Evolutionary conservation across 2,329 filamentous ascomycete species (phyloP), one percentile per base, ranked within the genome.

Genomic region (Capronia americana): DNA sequence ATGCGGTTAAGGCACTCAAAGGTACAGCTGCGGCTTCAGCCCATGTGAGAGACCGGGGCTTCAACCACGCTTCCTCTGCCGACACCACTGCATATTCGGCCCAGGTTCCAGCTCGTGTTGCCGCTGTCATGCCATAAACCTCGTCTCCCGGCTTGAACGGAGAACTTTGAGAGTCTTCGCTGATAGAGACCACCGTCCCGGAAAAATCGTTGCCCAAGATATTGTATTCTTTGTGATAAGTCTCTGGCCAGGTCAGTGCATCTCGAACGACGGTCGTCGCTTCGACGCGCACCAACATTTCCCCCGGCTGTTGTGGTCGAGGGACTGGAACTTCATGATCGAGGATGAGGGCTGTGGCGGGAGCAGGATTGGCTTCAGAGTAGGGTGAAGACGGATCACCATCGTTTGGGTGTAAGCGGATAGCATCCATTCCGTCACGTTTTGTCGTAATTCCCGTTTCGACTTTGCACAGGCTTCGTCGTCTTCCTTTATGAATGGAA

Each of bases 1-100:
- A 76, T 6, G 75, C 75, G 28, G 76, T 77, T 66, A 71, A 68
- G 26, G 70, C 75, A 50, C 74, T 75, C 2, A 77, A 61, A 11
- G 75, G 75, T 48, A 76, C 51, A 2, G 72, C 70, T 6, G 75
- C 75, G 0, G 74, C 73, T 46, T 71, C 64, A 23, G 63, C 73
- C 63, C 69, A 75, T 2, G 44, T 44, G 14, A 76, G 48, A 0
- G 10, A 17, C 5, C 23, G 10, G 1, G 76, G 75, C 55, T 75
- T 76, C 34, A 48, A 28, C 3, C 71, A 72, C 4, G 75, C 62
- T 60, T 76, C 74, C 2, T 69, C 57, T 10, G 70, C 68, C 1
- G 26, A 41, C 2, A 73, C 67, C 20, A 77, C 50, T 1, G 68
- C 58, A 51, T 76, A 76, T 50, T 77, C 71, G 0, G 75, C 75